Evolutionary conservation across 371 early-diverging fungal species (phyloP), one percentile per base, ranked within the genome.

Genomic region (Syncephalastrum sp.): DNA sequence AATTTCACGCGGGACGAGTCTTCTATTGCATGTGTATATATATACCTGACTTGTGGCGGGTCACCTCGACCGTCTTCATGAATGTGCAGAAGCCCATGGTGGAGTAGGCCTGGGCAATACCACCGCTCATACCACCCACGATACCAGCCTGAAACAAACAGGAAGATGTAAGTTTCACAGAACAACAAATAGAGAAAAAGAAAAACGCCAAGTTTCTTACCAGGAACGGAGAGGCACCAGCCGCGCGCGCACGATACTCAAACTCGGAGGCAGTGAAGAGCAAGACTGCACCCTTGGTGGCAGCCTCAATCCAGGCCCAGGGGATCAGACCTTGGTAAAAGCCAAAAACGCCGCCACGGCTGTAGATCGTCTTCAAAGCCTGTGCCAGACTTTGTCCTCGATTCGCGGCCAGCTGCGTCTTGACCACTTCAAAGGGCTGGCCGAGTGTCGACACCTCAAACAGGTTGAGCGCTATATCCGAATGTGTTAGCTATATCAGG

Each of bases 41-140:
- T 21, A 21, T 70, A 54, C 86, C 82, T 56, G 81, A 83, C 78
- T 96, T 97, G 82, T 93, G 94, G 42, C 97, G 85, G 4, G 98
- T 98, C 45, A 98, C 96, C 64, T 98, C 98, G 16, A 98, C 98
- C 2, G 98, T 97, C 76, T 97, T 97, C 98, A 98, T 98, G 71
- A 97, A 98, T 0, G 98, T 98, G 77, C 97, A 97, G 77, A 97
- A 96, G 6, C 98, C 97, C 97, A 96, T 97, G 24, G 98, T 96
- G 29, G 94, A 87, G 81, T 97, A 95, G 0, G 97, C 96, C 79
- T 95, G 91, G 19, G 89, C 86, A 45, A 94, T 77, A 68, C 94
- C 94, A 47, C 94, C 94, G 47, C 85, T 91, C 89, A 95, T 92
- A 17, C 98, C 98, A 53, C 95, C 96, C 16, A 92, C 54, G 56